Evolutionary conservation across 495 filamentous ascomycete species (phyloP).

Genomic region (Diplogelasinospora grovesii): DNA sequence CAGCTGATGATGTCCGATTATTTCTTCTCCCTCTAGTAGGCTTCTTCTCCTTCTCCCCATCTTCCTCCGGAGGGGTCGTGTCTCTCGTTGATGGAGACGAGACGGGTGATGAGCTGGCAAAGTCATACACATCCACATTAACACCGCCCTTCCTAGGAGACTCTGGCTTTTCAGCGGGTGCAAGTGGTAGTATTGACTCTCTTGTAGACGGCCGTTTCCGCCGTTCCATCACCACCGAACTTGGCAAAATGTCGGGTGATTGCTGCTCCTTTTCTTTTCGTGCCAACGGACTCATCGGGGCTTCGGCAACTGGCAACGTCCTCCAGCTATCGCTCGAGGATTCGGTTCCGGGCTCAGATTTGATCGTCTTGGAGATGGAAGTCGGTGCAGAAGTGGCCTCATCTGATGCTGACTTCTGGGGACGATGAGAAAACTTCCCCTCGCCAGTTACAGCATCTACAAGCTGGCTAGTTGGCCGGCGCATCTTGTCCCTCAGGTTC

Average conservation of each 20-base stretch:
- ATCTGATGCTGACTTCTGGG: slow-evolving; percentile 1
- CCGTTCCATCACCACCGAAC: slow-evolving; percentile 24
- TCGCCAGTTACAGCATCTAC: slow-evolving; percentile 61
- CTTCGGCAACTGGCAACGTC: background rate
- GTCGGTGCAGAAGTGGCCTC: slow-evolving; percentile 7
- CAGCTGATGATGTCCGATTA: background rate
- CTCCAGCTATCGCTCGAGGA: background rate
- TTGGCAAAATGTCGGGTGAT: slow-evolving; percentile 12
- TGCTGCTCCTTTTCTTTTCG: slow-evolving; percentile 6
- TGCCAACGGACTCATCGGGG: slow-evolving; percentile 15
- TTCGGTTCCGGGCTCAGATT: slow-evolving; percentile 1
- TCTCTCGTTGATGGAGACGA: background rate
- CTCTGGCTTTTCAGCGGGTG: background rate
- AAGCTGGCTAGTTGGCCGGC: slow-evolving; percentile 67
- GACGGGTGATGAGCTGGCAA: slow-evolving; percentile 24
- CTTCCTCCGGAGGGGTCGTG: background rate
- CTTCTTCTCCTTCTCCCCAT: background rate
- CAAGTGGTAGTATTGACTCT: background rate
- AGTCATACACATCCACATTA: slow-evolving; percentile 30
- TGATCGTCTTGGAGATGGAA: slow-evolving; percentile 9
- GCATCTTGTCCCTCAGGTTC: slow-evolving; percentile 81
- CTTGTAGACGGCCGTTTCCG: slow-evolving; percentile 22
- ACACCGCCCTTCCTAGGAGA: background rate
- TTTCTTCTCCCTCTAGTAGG: background rate
- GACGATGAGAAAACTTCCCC: slow-evolving; percentile 36